Evolutionary conservation across 495 filamentous ascomycete species (phyloP), one percentile per base, ranked within the genome.

Genomic region (Aspergillus asperescens): DNA sequence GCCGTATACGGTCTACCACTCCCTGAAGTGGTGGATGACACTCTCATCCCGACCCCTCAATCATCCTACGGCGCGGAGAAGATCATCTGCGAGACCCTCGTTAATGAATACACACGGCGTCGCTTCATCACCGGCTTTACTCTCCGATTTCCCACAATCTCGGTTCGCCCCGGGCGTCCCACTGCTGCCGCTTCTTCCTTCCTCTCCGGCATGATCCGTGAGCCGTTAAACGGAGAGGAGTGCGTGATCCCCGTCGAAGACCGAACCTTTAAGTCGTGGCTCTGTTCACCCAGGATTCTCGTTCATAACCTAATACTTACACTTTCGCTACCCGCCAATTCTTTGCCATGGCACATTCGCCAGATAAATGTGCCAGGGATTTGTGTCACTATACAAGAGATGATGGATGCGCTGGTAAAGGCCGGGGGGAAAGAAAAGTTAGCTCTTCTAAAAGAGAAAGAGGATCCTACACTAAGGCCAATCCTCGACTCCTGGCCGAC

Each of bases 41-140:
- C 56, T 50, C 79, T 83, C 5, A 65, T 78, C 29, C 82, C 86
- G 7, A 86, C 82, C 1, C 87, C 87, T 2, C 72, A 84, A 61
- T 78, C 79, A 27, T 84, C 81, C 16, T 89, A 89, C 59, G 87
- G 87, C 45, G 79, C 84, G 38, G 82, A 88, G 68, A 89, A 90
- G 65, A 66, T 89, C 54, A 80, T 88, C 57, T 81, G 77, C 61
- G 87, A 90, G 69, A 75, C 77, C 2, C 73, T 87, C 19, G 68
- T 90, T 53, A 89, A 87, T 62, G 86, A 89, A 50, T 81, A 85
- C 62, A 81, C 81, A 18, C 79, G 87, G 9, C 77, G 81, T 40
- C 78, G 80, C 1, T 81, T 80, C 58, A 74, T 90, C 52, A 79
- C 82, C 23, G 86, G 77, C 0, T 80, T 86, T 38, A 75, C 71